Evolutionary conservation across 306 rosid genomes (phyloP).

Genomic region (Prinsepia uniflora): DNA sequence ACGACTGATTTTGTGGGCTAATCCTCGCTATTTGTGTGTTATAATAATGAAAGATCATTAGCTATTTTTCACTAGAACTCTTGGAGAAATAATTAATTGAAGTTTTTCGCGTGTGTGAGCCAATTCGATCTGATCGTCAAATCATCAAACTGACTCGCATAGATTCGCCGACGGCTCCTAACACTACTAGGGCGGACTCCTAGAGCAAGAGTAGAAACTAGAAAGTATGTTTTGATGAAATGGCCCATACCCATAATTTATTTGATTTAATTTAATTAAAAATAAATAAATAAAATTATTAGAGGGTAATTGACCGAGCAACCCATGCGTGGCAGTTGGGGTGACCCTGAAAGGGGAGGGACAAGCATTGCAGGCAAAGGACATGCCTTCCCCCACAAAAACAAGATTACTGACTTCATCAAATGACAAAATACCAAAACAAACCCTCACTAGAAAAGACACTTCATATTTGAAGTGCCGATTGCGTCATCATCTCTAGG

Average conservation of each 20-base stretch:
- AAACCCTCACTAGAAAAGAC: conserved; percentile 39
- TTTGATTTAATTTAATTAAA: not conserved
- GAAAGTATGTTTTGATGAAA: not conserved
- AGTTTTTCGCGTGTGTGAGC: too few relatives aligned
- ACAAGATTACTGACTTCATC: conserved; percentile 29
- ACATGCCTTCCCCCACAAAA: conserved; percentile 18
- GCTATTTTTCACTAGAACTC: too few relatives aligned
- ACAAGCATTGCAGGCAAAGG: not conserved
- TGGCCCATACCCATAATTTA: not conserved
- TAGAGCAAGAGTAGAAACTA: not conserved
- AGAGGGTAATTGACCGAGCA: conserved; percentile 15
- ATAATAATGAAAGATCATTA: too few relatives aligned
- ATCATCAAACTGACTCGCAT: too few relatives aligned
- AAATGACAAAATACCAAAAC: conserved; percentile 31
- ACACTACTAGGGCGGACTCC: not conserved
- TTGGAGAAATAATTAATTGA: too few relatives aligned
- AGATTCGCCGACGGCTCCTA: too few relatives aligned
- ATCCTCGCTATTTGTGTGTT: too few relatives aligned
- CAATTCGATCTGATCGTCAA: too few relatives aligned
- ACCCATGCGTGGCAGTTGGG: conserved; percentile 26
- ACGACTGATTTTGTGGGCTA: too few relatives aligned
- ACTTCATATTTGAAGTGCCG: conserved; percentile 12
- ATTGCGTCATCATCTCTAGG: conserved; percentile 29
- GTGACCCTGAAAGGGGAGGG: not conserved
- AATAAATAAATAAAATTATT: not conserved